Conservation (phyloP, 805 yeast species). For the Ogataea neopini region DNA sequence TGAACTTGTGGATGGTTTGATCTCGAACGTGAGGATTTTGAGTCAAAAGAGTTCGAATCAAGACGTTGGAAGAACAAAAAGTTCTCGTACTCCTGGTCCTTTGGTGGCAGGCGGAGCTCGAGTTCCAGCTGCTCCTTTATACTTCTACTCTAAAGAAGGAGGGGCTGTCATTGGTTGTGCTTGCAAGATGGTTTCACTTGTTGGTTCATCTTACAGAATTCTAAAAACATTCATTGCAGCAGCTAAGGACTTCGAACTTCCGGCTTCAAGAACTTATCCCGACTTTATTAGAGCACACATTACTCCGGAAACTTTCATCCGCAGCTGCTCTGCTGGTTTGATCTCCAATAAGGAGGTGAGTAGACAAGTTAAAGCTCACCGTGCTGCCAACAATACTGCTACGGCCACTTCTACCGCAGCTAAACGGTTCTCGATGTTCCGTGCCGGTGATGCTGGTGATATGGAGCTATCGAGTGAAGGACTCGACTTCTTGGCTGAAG, state of each 20-base stretch:
- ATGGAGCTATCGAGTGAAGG: slow-evolving; percentile 51
- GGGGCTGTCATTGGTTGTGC: slow-evolving; percentile 40
- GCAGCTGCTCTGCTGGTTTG: slow-evolving; percentile 60
- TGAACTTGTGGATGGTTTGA: slow-evolving; percentile 63
- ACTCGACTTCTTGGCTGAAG: slow-evolving; percentile 40
- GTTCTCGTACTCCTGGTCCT: slow-evolving; percentile 14
- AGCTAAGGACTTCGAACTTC: slow-evolving; percentile 67
- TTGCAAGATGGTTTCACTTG: slow-evolving; percentile 53
- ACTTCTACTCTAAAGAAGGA: slow-evolving; percentile 67
- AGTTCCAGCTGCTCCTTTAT: slow-evolving; percentile 25
- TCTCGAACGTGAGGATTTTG: slow-evolving; percentile 60
- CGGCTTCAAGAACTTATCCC: slow-evolving; percentile 61
- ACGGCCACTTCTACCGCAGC: slow-evolving; percentile 23
- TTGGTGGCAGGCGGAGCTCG: slow-evolving; percentile 13
- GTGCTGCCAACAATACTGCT: slow-evolving; percentile 8
- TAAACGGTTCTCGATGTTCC: slow-evolving; percentile 51
- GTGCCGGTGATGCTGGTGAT: slow-evolving; percentile 52
- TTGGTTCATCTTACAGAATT: slow-evolving; percentile 50
- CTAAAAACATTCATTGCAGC: slow-evolving; percentile 53
- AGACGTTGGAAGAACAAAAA: slow-evolving; percentile 20
- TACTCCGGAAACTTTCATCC: slow-evolving; percentile 60
- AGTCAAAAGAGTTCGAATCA: slow-evolving; percentile 34
- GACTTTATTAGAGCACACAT: slow-evolving; percentile 60
- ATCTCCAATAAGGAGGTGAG: slow-evolving; percentile 41
- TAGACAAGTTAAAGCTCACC: slow-evolving; percentile 26